Percentiles rank a stretch among this genome's conserved stretches.
Evolutionary conservation across 2,329 filamentous ascomycete species (phyloP).

Genomic region (Diaporthe helianthi): DNA sequence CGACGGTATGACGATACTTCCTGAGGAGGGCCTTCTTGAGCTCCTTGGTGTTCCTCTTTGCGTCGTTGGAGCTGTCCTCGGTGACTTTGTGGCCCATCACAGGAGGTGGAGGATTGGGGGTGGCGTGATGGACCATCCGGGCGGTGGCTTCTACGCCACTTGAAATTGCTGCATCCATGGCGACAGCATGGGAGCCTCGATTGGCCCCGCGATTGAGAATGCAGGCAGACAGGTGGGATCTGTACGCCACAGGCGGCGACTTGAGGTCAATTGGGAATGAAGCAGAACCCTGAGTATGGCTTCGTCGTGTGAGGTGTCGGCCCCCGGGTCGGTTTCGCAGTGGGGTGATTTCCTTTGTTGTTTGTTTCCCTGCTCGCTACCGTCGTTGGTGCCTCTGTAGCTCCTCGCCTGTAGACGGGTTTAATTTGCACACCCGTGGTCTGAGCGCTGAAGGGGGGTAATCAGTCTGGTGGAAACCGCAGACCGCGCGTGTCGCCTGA

Average conservation of each 20-base stretch:
- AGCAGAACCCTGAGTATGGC: not conserved
- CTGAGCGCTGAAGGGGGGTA: conserved; percentile 15
- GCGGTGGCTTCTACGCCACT: conserved; percentile 28
- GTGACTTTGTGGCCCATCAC: conserved; percentile 1
- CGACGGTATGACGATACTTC: conserved; percentile 92
- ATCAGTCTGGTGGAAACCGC: not conserved
- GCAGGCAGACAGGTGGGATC: not conserved
- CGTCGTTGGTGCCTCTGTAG: not conserved
- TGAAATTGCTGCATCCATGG: conserved; percentile 32
- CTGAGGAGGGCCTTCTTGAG: conserved; percentile 48
- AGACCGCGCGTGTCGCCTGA: not conserved
- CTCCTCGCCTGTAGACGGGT: conserved; percentile 3
- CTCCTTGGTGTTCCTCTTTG: conserved; percentile 42
- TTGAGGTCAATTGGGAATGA: not conserved
- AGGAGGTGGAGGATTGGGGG: conserved; percentile 4
- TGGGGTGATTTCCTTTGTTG: conserved; percentile 13
- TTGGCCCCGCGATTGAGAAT: not conserved
- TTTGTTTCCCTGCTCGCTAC: conserved; percentile 12
- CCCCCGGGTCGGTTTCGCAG: not conserved
- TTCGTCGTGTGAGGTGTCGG: not conserved
- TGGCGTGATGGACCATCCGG: conserved; percentile 16
- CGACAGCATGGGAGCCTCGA: conserved; percentile 17
- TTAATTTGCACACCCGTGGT: conserved; percentile 7
- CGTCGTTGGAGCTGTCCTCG: conserved; percentile 35
- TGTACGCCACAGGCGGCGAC: not conserved